Evolutionary conservation across 805 yeast genomes (phyloP).

Genomic region (Hanseniaspora taiwanica): DNA sequence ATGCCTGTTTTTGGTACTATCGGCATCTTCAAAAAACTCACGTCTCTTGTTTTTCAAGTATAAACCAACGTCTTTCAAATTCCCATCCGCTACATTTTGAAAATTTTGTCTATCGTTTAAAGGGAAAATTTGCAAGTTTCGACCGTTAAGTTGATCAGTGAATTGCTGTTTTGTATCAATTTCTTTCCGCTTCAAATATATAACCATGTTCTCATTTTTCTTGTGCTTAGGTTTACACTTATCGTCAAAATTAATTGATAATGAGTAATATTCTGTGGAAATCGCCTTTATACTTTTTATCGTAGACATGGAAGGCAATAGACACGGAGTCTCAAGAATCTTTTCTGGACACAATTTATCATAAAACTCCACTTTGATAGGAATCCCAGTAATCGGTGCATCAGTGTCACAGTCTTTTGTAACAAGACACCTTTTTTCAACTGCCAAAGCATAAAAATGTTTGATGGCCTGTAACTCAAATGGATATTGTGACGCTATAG

Average conservation of each 20-base stretch:
- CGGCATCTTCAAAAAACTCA: background rate
- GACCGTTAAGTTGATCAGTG: too few relatives aligned
- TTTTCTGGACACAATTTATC: conserved; percentile 27
- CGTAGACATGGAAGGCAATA: conserved; percentile 45
- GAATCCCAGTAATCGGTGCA: conserved; percentile 34
- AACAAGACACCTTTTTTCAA: conserved; percentile 70
- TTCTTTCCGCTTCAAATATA: background rate
- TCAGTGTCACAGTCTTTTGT: conserved; percentile 55
- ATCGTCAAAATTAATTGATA: conserved; percentile 21
- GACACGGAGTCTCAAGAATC: conserved; percentile 43
- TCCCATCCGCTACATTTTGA: background rate
- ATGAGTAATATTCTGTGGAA: conserved; percentile 38
- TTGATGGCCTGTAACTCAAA: conserved; percentile 71
- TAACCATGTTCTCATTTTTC: background rate
- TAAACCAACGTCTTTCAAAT: background rate
- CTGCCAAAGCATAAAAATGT: conserved; percentile 82
- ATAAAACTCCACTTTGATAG: conserved; percentile 26
- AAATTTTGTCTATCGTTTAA: too few relatives aligned
- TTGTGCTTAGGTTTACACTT: background rate
- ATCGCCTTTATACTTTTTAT: conserved; percentile 36
- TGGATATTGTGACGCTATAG: conserved; percentile 24
- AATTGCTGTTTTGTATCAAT: too few relatives aligned
- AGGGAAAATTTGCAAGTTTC: too few relatives aligned
- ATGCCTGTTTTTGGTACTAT: background rate
- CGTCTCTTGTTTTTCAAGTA: background rate